These are phyloP conservation scores for Imleria badia DNA, from an alignment of 768 basidiomycete genomes.

Conservation along the genomic window DNA sequence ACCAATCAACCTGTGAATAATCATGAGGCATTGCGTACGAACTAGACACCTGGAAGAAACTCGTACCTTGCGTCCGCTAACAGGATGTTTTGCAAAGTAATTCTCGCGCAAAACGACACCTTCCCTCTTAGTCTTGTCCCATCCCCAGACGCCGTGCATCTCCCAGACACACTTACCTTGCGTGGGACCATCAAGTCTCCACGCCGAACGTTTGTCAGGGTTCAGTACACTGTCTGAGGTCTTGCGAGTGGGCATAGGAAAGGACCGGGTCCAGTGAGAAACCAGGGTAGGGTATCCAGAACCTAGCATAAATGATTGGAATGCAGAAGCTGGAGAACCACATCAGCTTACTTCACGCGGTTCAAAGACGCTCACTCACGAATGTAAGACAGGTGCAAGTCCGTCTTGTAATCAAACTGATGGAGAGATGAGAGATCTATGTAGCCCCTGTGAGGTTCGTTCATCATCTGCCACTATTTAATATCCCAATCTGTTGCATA, in stretches of 20 bases:
- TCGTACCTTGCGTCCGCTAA: slow-evolving; percentile 57
- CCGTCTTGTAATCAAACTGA: slow-evolving; percentile 90
- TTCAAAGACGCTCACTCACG: slow-evolving; percentile 47
- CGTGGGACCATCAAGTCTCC: slow-evolving; percentile 76
- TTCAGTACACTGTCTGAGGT: slow-evolving; percentile 64
- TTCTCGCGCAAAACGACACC: slow-evolving; percentile 79
- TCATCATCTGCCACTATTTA: slow-evolving; percentile 65
- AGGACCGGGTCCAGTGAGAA: slow-evolving; percentile 80
- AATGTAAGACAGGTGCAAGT: slow-evolving; percentile 79
- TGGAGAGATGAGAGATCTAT: slow-evolving; percentile 80
- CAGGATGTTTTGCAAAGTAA: slow-evolving; percentile 77
- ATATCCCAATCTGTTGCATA: neutral
- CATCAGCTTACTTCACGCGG: neutral
- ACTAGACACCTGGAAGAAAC: neutral
- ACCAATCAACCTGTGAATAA: slow-evolving; percentile 71
- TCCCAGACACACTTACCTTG: slow-evolving; percentile 79
- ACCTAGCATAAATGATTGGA: slow-evolving; percentile 91
- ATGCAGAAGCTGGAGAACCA: slow-evolving; percentile 59
- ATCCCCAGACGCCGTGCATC: slow-evolving; percentile 92
- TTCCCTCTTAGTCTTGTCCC: slow-evolving; percentile 62
- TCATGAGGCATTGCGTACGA: neutral
- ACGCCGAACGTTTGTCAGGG: slow-evolving; percentile 55
- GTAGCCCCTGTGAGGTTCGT: slow-evolving; percentile 94
- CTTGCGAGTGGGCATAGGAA: slow-evolving; percentile 80
- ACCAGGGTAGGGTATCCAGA: slow-evolving; percentile 81